phyloP scores from a whole-genome alignment of 768 basidiomycete species.

The Leucosporidium scottii region DNA sequence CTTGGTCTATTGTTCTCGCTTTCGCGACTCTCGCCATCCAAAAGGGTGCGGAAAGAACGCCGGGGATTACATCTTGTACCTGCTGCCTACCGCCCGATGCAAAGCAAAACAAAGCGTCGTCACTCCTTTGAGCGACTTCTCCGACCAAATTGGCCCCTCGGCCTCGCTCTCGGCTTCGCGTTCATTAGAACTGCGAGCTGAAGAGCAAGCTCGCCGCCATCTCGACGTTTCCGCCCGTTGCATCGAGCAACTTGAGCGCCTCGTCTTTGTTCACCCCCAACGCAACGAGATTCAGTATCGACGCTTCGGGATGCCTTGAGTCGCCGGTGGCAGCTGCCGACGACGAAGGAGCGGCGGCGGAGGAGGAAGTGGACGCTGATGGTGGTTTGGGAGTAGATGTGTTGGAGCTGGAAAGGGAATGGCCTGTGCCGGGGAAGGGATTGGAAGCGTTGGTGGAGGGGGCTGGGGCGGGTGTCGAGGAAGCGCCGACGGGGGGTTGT shows the following conservation, averaged over 20 bases:
- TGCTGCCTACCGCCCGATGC: not conserved
- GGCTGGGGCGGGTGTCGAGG: constrained; percentile 34
- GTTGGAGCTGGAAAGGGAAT: constrained; percentile 47
- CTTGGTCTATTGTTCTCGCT: too few relatives aligned
- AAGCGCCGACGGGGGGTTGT: constrained; percentile 18
- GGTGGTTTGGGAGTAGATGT: constrained; percentile 4
- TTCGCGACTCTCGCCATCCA: too few relatives aligned
- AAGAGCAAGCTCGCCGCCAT: constrained; percentile 83
- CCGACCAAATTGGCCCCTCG: too few relatives aligned
- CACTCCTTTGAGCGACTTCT: constrained; percentile 5
- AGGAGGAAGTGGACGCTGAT: not conserved
- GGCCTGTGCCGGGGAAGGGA: constrained; percentile 64
- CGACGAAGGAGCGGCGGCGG: constrained; percentile 5
- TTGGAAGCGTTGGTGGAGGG: constrained; percentile 15
- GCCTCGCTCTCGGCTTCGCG: too few relatives aligned
- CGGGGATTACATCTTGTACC: not conserved
- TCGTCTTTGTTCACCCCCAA: constrained; percentile 70
- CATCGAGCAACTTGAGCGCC: constrained; percentile 68
- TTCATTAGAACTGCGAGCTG: constrained; percentile 6
- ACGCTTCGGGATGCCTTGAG: constrained; percentile 52
- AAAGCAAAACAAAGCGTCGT: not conserved
- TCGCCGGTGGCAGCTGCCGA: too few relatives aligned
- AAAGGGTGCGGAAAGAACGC: not conserved
- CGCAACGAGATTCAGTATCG: constrained; percentile 60
- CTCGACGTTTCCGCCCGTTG: constrained; percentile 78